phyloP scores from a whole-genome alignment of 495 filamentous ascomycete genomes.

The Astrocystis sublimbata region DNA sequence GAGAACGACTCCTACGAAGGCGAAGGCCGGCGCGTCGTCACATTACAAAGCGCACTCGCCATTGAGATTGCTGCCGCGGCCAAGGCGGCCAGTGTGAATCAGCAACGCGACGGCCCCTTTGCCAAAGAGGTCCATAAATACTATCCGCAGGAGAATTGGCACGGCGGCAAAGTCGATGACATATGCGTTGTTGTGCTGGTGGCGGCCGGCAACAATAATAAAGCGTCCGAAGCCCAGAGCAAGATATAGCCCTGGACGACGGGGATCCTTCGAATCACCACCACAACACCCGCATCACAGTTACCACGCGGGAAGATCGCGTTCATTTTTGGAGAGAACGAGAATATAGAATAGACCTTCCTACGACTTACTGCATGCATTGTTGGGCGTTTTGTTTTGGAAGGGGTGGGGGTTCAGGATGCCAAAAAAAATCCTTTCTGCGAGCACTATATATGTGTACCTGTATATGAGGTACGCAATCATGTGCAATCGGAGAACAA shows the following conservation, averaged over 20 bases:
- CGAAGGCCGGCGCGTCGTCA: conserved; percentile 32
- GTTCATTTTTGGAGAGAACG: background rate
- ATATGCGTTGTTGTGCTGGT: conserved; percentile 79
- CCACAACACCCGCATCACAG: background rate
- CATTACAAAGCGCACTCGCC: conserved; percentile 78
- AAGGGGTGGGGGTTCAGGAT: conserved; percentile 1
- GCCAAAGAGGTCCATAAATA: conserved; percentile 87
- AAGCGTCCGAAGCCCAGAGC: conserved; percentile 35
- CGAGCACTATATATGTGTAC: background rate
- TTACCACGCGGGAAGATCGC: background rate
- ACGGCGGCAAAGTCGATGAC: conserved; percentile 89
- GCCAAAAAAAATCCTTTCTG: background rate
- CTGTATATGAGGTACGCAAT: background rate
- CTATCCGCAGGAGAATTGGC: conserved; percentile 79
- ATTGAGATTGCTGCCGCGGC: conserved; percentile 75
- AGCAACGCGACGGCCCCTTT: conserved; percentile 83
- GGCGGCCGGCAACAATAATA: conserved; percentile 56
- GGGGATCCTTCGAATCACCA: conserved; percentile 1
- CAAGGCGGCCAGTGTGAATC: conserved; percentile 78
- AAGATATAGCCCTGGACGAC: too few species aligned
- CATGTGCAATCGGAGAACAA: too few species aligned
- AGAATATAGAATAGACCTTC: background rate
- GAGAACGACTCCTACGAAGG: conserved; percentile 29
- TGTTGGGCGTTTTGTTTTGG: conserved; percentile 19
- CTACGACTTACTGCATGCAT: conserved; percentile 16